phyloP scores from a whole-genome alignment of 2,329 filamentous ascomycete species.

The Chrysoporthe cubensis region DNA sequence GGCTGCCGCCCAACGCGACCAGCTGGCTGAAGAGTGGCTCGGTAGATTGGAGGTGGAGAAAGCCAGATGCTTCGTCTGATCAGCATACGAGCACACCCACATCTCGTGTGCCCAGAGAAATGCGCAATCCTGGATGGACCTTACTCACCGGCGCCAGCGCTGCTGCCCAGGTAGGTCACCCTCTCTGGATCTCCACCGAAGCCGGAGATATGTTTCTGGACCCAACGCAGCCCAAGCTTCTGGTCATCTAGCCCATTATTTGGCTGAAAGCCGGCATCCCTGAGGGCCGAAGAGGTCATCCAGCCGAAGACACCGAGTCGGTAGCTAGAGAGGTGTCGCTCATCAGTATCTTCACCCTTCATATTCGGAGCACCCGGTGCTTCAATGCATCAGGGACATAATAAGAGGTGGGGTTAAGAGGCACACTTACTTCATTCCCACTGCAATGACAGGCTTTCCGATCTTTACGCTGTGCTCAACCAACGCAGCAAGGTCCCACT shows the following conservation, averaged over 20 bases:
- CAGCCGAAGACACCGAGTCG: conserved; percentile 49
- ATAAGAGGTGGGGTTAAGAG: neutral
- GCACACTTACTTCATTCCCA: conserved; percentile 46
- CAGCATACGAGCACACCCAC: neutral
- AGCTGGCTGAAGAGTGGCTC: conserved; percentile 25
- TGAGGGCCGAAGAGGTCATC: conserved; percentile 52
- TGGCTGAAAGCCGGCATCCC: conserved; percentile 46
- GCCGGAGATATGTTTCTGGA: conserved; percentile 38
- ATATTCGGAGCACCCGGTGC: neutral
- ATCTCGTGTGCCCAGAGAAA: neutral
- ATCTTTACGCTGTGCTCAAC: conserved; percentile 48
- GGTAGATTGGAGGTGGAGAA: conserved; percentile 23
- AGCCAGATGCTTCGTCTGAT: conserved; percentile 17
- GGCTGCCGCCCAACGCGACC: conserved; percentile 22
- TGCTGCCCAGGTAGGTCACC: conserved; percentile 48
- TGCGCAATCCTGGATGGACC: too few relatives aligned
- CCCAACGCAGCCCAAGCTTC: conserved; percentile 39
- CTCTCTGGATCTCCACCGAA: conserved; percentile 41
- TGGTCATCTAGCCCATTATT: conserved; percentile 51
- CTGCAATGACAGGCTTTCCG: conserved; percentile 50
- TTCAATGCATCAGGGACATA: neutral
- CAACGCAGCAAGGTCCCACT: conserved; percentile 51
- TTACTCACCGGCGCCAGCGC: conserved; percentile 50
- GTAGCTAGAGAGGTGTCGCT: conserved; percentile 42
- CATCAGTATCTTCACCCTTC: neutral